Evolutionary conservation across 768 basidiomycete genomes (phyloP), one percentile per base, ranked within the genome.

Genomic region (Chalciporus piperatus): DNA sequence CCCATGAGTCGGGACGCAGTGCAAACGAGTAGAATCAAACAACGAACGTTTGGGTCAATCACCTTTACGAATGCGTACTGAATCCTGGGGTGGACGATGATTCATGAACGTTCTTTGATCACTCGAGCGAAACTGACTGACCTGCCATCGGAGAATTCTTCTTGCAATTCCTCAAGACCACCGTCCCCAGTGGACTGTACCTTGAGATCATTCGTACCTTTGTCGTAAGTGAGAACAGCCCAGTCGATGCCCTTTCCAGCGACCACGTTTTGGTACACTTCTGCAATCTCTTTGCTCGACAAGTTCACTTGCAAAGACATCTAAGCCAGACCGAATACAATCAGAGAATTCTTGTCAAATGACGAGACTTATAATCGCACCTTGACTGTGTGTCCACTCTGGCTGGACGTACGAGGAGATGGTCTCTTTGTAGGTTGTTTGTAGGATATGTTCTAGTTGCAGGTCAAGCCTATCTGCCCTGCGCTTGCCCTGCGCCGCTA

Each of bases 141-240:
- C 92, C 89, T 78, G 52, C 93, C 95, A 68, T 98, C 94, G 38
- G 86, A 90, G 70, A 98, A 98, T 72, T 96, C 94, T 60, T 98
- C 95, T 63, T 90, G 83, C 3, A 98, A 74, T 60, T 93, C 92
- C 58, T 95, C 89, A 11, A 98, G 76, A 1, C 92, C 92, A n/a
- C 87, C 89, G 49, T 74, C 76, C n/a, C 94, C 94, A 2, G 84
- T 87, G 3, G 80, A 77, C 64, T 95, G 92, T 3, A 95, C 86
- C 61, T 91, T 92, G 48, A 96, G 76, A 69, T 94, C 91, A 61
- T 92, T 94, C 1, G 84, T 79, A 9, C 85, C 86, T 56, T 81
- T 84, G 61, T 89, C 87, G 60, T 91, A 92, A 0, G 91, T 89
- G 59, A 87, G 83, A 28, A 92, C 74, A 3, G 76, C 82, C 89